Evolutionary conservation across 176 grass and related monocot genomes (phyloP).

Genomic region (Alopecurus myosuroides): DNA sequence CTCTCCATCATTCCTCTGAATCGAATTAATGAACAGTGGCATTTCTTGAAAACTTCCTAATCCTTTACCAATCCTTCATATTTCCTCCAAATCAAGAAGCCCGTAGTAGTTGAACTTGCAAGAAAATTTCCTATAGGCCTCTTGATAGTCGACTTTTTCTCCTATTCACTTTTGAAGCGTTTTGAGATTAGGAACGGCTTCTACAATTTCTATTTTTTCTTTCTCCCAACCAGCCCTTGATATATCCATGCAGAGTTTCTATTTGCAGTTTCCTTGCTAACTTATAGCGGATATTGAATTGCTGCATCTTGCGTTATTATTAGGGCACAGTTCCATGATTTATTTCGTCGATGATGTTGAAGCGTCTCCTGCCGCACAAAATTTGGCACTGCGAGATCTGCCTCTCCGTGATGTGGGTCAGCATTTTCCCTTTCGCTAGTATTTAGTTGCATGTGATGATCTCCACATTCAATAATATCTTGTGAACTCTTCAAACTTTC

Average conservation of each 20-base stretch:
- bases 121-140: not conserved
- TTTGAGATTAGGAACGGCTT: not conserved
- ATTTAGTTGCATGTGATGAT: conserved; percentile 29
- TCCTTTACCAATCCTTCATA: too few relatives aligned
- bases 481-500: conserved; percentile 36
- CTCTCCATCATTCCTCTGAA: too few relatives aligned
- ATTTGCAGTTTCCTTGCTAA: not conserved
- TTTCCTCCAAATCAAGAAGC: too few relatives aligned
- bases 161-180: not conserved
- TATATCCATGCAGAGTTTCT: not conserved
- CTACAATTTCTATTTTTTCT: not conserved
- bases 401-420: conserved; percentile 99
- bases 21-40: too few relatives aligned
- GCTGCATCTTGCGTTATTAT: conserved; percentile 12
- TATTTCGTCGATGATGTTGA: conserved; percentile 94
- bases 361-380: conserved; percentile 78
- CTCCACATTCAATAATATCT: conserved; percentile 33
- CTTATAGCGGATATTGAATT: not conserved
- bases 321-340: conserved; percentile 97
- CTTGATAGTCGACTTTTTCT: not conserved
- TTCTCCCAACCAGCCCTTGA: not conserved
- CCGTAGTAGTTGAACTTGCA: conserved; percentile 2
- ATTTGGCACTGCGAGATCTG: conserved; percentile 74
- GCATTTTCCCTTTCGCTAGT: conserved; percentile 83
- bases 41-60: too few relatives aligned